These are phyloP conservation scores for Candida pseudocylindracea DNA, from an alignment of 1,139 yeast genomes.

Conservation along the genomic window DNA sequence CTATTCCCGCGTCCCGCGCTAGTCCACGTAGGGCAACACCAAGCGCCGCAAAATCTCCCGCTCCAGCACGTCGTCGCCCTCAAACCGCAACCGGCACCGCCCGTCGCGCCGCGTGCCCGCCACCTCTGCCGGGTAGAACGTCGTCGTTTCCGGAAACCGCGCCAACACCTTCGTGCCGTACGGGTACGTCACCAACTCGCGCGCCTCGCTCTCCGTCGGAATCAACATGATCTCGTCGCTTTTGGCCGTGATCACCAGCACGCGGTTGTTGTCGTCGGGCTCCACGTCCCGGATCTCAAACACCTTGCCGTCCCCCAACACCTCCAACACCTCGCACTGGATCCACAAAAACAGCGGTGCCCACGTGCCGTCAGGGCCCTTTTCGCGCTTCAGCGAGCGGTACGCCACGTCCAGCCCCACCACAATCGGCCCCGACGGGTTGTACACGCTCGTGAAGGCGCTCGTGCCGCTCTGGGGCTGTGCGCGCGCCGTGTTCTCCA, in stretches of 20 bases:
- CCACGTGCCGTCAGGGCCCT: too few relatives aligned
- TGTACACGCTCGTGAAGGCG: conserved; percentile 8
- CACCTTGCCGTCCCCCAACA: conserved; percentile 53
- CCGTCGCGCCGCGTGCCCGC: conserved; percentile 61
- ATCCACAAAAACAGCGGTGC: conserved; percentile 65
- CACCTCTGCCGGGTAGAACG: conserved; percentile 88
- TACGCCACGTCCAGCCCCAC: conserved; percentile 82
- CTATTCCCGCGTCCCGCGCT: conserved; percentile 3
- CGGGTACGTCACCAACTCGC: conserved; percentile 34
- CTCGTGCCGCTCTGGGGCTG: too few relatives aligned
- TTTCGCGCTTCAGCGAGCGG: conserved; percentile 39
- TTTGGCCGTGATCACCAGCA: conserved; percentile 61
- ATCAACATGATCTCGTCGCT: conserved; percentile 43
- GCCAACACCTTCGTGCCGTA: conserved; percentile 74
- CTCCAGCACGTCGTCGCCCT: conserved; percentile 96
- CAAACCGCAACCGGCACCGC: conserved; percentile 61
- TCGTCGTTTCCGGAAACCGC: conserved; percentile 92
- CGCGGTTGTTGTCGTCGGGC: conserved; percentile 81
- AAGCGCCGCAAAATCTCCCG: conserved; percentile 77
- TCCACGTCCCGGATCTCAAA: conserved; percentile 92
- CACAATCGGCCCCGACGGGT: conserved; percentile 35
- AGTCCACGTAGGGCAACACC: conserved; percentile 53
- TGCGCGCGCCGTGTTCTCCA: too few relatives aligned
- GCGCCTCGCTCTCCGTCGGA: conserved; percentile 24
- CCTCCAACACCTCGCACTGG: conserved; percentile 72